Evolutionary conservation across 73 alveolate species (phyloP).

Genomic region (Paramecium sonneborni): DNA sequence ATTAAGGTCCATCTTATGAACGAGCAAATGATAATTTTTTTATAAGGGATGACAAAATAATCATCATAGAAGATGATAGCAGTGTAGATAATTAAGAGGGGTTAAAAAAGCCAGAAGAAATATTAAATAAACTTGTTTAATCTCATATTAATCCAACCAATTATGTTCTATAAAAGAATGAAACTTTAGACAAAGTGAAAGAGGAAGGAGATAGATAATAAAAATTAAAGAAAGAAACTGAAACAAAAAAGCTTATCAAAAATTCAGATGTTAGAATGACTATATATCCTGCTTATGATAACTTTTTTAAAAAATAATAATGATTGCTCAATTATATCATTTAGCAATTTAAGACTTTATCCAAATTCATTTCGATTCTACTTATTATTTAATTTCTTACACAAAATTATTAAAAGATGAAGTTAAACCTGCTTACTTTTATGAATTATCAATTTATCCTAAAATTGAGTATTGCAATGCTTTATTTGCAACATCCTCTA

Average conservation of each 20-base stretch:
- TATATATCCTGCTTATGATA: constrained; percentile 54
- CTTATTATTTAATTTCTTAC: too few relatives aligned
- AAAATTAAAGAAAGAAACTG: constrained; percentile 34
- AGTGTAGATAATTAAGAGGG: background rate
- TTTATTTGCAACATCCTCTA: too few relatives aligned
- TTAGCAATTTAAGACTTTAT: too few relatives aligned
- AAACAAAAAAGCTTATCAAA: constrained; percentile 11
- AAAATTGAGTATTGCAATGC: too few relatives aligned
- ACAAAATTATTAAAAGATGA: too few relatives aligned
- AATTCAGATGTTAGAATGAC: constrained; percentile 55
- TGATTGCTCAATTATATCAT: background rate
- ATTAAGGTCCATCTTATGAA: constrained; percentile 24
- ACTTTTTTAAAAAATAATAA: constrained; percentile 27
- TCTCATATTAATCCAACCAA: constrained; percentile 37
- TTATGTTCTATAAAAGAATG: background rate
- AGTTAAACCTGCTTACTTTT: too few relatives aligned
- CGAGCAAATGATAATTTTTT: constrained; percentile 25
- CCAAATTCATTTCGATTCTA: too few relatives aligned
- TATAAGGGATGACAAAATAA: constrained; percentile 49
- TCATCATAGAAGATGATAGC: constrained; percentile 45
- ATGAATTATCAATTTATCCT: too few relatives aligned
- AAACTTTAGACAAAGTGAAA: constrained; percentile 15
- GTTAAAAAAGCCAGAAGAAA: background rate
- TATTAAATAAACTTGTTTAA: background rate
- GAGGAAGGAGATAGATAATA: constrained; percentile 29